phyloP scores from a whole-genome alignment of 2,329 filamentous ascomycete species.

The Beauveria caledonica region DNA sequence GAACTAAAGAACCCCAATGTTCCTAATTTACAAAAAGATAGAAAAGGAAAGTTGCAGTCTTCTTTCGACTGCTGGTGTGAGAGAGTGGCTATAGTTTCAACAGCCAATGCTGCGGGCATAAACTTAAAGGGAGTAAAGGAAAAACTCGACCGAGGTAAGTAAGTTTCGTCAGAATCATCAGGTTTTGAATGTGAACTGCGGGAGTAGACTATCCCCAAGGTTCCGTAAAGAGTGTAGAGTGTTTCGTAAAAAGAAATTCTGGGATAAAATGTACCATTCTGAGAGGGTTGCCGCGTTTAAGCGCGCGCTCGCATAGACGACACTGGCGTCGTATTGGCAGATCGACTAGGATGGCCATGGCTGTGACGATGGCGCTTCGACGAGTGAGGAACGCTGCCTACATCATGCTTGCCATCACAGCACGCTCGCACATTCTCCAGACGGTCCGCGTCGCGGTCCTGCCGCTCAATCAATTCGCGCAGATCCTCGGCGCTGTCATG shows the following conservation, averaged over 20 bases:
- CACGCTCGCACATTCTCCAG: constrained; percentile 95
- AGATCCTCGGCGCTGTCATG: constrained; percentile 80
- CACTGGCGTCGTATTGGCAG: constrained; percentile 7
- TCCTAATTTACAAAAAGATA: not conserved
- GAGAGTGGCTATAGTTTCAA: constrained; percentile 3
- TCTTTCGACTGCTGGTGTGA: constrained; percentile 1
- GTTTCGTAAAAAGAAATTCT: constrained; percentile 3
- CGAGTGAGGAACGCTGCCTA: constrained; percentile 10
- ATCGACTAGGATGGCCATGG: constrained; percentile 4
- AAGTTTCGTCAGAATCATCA: constrained; percentile 11
- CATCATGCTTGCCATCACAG: constrained; percentile 71
- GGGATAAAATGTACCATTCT: not conserved
- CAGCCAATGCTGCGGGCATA: not conserved
- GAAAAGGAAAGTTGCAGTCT: not conserved
- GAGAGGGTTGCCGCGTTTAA: not conserved
- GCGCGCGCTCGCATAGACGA: constrained; percentile 8
- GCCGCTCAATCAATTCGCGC: constrained; percentile 67
- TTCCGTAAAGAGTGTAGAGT: constrained; percentile 12
- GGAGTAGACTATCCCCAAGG: not conserved
- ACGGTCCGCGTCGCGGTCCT: constrained; percentile 67
- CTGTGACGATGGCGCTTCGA: constrained; percentile 12
- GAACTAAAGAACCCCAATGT: not conserved
- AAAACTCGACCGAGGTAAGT: constrained; percentile 5
- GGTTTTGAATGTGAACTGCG: not conserved
- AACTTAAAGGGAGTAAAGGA: not conserved